Conservation (phyloP, 805 yeast genomes). For the Aciculoconidium aculeatum region DNA sequence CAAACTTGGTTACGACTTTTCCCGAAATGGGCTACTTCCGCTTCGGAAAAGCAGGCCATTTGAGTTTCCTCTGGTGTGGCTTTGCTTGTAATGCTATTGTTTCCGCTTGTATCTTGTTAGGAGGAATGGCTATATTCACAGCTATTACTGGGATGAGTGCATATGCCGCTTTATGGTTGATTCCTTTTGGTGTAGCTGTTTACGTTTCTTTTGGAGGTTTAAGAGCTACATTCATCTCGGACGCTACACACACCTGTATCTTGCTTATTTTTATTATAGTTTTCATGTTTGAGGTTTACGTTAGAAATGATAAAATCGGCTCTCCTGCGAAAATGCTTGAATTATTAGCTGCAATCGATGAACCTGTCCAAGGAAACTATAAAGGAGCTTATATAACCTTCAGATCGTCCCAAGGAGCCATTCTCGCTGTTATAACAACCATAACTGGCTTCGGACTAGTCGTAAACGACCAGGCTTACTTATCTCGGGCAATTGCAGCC, state of each 20-base stretch:
- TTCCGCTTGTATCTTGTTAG: conserved; percentile 16
- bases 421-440: conserved; percentile 15
- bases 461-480: conserved; percentile 20
- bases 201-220: conserved; percentile 21
- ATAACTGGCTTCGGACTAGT: conserved; percentile 20
- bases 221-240: conserved; percentile 22
- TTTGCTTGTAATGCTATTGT: conserved; percentile 18
- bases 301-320: conserved; percentile 15
- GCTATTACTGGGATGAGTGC: conserved; percentile 11
- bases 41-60: conserved; percentile 23
- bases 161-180: conserved; percentile 15
- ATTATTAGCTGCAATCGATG: conserved; percentile 12
- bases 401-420: conserved; percentile 16
- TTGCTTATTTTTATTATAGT: conserved; percentile 15
- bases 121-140: conserved; percentile 13
- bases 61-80: conserved; percentile 20
- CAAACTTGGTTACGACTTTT: conserved; percentile 29
- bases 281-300: conserved; percentile 15
- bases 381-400: conserved; percentile 14
- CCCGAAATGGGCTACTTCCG: conserved; percentile 20
- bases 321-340: conserved; percentile 21
- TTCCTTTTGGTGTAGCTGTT: conserved; percentile 20
- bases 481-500: conserved; percentile 21
- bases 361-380: conserved; percentile 11
- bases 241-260: conserved; percentile 21